A percentile compares a stretch with the other conserved stretches of the same genome.
phyloP scores from a whole-genome alignment of 2,329 filamentous ascomycete species.

The Rutstroemia sp. region DNA sequence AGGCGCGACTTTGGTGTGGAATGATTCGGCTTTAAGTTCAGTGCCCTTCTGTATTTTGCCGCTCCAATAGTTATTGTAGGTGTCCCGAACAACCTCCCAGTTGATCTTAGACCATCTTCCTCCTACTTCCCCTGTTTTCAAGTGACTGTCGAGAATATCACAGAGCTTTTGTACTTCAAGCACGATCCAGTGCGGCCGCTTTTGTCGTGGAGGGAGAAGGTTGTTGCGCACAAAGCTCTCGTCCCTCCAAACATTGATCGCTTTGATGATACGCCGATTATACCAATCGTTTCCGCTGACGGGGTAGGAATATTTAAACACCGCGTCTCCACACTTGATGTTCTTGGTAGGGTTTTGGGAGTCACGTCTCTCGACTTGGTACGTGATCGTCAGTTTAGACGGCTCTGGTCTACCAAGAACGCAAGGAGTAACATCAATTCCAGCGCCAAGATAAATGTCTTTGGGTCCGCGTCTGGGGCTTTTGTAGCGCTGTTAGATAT shows the following conservation, averaged over 20 bases:
- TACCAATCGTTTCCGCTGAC: not conserved
- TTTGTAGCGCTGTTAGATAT: no score
- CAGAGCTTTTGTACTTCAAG: not conserved
- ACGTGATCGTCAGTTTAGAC: not conserved
- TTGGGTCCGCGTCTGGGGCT: no score
- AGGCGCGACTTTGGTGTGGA: not conserved
- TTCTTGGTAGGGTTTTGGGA: not conserved
- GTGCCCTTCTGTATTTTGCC: not conserved
- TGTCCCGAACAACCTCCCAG: not conserved
- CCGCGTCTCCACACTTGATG: not conserved
- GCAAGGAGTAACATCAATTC: not conserved
- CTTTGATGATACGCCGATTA: not conserved
- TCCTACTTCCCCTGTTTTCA: not conserved
- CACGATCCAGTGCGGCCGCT: not conserved
- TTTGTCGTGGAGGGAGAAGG: not conserved
- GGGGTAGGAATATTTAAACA: not conserved
- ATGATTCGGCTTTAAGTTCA: not conserved
- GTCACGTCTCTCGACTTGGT: not conserved
- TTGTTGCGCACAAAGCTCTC: not conserved
- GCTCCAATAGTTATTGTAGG: not conserved
- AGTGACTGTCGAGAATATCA: not conserved
- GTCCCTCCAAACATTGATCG: not conserved
- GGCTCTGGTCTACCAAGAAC: not conserved
- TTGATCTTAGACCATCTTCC: not conserved
- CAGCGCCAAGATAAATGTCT: not conserved